A percentile compares a stretch with the other conserved stretches of the same genome.
These are phyloP conservation scores for Beauveria varroae DNA, from an alignment of 2,329 filamentous ascomycete species.

Conservation along the genomic window DNA sequence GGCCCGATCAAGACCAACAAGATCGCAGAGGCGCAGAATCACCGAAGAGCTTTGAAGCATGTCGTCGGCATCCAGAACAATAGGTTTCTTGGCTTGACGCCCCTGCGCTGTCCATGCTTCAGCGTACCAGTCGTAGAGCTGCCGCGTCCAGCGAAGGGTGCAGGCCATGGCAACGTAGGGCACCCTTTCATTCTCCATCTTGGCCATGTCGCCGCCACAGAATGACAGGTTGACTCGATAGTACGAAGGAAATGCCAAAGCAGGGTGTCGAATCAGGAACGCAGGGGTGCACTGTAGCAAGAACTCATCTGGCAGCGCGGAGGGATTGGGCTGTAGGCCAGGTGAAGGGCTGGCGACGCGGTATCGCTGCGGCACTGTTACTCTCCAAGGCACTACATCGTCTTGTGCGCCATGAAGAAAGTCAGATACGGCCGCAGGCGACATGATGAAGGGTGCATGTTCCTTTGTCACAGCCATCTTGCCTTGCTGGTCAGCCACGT, in stretches of 20 bases:
- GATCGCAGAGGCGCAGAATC: background rate
- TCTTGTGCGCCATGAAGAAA: background rate
- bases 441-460: background rate
- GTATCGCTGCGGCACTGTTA: background rate
- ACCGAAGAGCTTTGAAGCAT: background rate
- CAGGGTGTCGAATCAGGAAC: constrained; percentile 32
- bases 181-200: background rate
- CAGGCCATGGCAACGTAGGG: background rate
- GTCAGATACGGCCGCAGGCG: background rate
- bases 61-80: background rate
- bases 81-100: background rate
- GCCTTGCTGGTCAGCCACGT: background rate
- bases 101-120: background rate
- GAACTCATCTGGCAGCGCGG: constrained; percentile 27
- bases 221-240: background rate
- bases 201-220: background rate
- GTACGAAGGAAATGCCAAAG: constrained; percentile 28
- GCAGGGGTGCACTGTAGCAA: constrained; percentile 25
- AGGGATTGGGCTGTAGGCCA: constrained; percentile 18
- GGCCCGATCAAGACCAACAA: background rate
- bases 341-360: background rate
- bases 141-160: constrained; percentile 5
- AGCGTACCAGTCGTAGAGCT: constrained; percentile 5
- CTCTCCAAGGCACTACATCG: background rate
- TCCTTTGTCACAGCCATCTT: background rate